These are phyloP conservation scores for Paraconiothyrium sp. DNA, from an alignment of 2,329 filamentous ascomycete genomes.

Conservation along the genomic window DNA sequence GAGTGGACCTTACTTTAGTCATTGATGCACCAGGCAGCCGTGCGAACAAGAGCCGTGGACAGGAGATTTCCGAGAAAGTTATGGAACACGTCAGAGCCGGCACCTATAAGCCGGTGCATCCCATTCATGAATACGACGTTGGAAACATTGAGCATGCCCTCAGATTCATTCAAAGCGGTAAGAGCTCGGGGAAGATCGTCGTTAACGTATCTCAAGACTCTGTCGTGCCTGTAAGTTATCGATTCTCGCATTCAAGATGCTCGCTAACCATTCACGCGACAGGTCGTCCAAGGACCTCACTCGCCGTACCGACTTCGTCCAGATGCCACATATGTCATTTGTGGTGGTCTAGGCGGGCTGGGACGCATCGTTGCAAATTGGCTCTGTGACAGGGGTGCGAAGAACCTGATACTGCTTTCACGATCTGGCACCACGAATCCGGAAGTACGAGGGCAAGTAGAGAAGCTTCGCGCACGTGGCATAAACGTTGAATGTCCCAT, in stretches of 20 bases:
- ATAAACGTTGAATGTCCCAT: background rate
- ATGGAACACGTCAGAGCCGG: too few relatives aligned
- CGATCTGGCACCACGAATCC: background rate
- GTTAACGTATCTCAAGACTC: slow-evolving; percentile 17
- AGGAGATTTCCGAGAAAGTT: too few relatives aligned
- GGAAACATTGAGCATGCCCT: slow-evolving; percentile 4
- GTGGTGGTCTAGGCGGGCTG: slow-evolving; percentile 29
- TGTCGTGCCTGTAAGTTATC: slow-evolving; percentile 19
- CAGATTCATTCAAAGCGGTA: slow-evolving; percentile 21
- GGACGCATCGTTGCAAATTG: slow-evolving; percentile 26
- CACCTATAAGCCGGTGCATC: background rate
- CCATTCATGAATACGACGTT: background rate
- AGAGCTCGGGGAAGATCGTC: slow-evolving; percentile 24
- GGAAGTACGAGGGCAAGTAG: background rate
- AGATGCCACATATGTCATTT: slow-evolving; percentile 29
- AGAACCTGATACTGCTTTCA: slow-evolving; percentile 26
- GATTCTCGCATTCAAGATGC: background rate
- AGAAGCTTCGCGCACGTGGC: background rate
- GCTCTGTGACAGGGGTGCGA: slow-evolving; percentile 27
- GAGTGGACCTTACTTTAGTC: slow-evolving; percentile 23
- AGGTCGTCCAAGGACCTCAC: background rate
- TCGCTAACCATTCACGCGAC: background rate
- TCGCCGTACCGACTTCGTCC: slow-evolving; percentile 1
- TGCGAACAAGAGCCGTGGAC: too few relatives aligned
- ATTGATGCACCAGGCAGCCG: too few relatives aligned